phyloP scores from a whole-genome alignment of 495 filamentous ascomycete species.

The Letharia columbiana region DNA sequence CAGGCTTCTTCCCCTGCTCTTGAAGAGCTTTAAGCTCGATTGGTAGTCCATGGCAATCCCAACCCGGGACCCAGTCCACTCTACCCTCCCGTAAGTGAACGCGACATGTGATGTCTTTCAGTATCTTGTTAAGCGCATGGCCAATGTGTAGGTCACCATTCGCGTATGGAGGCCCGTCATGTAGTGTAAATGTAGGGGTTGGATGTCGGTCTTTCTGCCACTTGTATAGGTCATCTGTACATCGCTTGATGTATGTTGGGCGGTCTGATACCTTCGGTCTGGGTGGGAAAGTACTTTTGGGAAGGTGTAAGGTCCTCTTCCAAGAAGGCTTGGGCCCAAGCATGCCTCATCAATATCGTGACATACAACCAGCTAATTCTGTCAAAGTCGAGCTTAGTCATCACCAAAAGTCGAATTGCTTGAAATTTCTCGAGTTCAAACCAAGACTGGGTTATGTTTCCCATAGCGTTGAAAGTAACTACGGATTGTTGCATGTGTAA shows the following conservation, averaged over 20 bases:
- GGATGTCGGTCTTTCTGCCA: slow-evolving; percentile 67
- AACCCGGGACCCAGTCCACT: slow-evolving; percentile 85
- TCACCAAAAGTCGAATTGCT: neutral
- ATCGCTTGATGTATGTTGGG: slow-evolving; percentile 60
- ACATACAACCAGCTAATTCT: neutral
- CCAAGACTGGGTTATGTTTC: neutral
- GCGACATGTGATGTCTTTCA: slow-evolving; percentile 87
- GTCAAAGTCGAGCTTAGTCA: slow-evolving; percentile 9
- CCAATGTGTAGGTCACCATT: slow-evolving; percentile 92
- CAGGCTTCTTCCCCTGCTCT: slow-evolving; percentile 26
- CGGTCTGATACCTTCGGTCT: slow-evolving; percentile 43
- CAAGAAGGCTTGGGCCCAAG: slow-evolving; percentile 3
- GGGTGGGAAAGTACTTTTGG: slow-evolving; percentile 51
- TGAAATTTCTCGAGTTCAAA: neutral
- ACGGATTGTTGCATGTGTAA: neutral
- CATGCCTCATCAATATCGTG: slow-evolving; percentile 4
- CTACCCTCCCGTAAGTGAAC: slow-evolving; percentile 68
- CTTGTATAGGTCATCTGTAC: slow-evolving; percentile 78
- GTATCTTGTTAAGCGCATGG: slow-evolving; percentile 95
- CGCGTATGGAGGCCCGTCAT: slow-evolving; percentile 96
- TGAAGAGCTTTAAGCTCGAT: slow-evolving; percentile 97
- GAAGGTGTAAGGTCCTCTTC: slow-evolving; percentile 45
- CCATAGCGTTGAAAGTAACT: neutral
- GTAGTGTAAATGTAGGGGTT: slow-evolving; percentile 62
- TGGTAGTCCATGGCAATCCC: slow-evolving; percentile 97